Base-by-base conservation (phyloP, 306 rosid species). In the Chamaecrista fasciculata region DNA sequence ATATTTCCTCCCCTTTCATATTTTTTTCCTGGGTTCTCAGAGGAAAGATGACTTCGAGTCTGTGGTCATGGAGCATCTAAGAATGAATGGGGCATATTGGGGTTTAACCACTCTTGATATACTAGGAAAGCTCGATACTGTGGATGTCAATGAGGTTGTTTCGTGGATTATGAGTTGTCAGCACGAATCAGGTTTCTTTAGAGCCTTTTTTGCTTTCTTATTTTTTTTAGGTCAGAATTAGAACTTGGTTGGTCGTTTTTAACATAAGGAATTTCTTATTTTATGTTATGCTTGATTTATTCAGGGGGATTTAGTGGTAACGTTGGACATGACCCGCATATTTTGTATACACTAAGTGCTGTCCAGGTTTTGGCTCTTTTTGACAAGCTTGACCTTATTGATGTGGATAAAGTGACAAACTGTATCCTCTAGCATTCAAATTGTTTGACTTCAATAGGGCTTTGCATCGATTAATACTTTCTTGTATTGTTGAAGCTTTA, bases 51-150 rank as follows among this genome's bases (percentile, higher is more conserved):
- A 84, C 49, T 86, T 90, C 58, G 86, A 83, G 69, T 88, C 97
- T 7, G 96, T 90, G 50, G 82, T 81, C 66, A 83, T 88, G 94
- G 95, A 93, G 75, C 98, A 90, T 82, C 81, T 93, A 26, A 86
- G 96, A 79, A 80, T 94, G 92, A 94, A 75, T 67, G 98, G 98
- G 33, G 95, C 89, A 10, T 94, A 90, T 42, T 88, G 98, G 97
- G 96, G 96, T 26, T n/a, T 94, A 82, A 82, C 89, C 43, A 62
- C 96, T 42, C 82, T 94, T 47, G 96, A 94, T 79, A 73, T 94
- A 48, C 62, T 90, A 14, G 95, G 90, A 66, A 90, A 88, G 81
- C 92, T 94, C 29, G 64, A 85, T 31, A 16, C 72, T 21, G 88
- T 90, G 11, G 85, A 94, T 76, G 85, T 81, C 11, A 76, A 82